phyloP scores from a whole-genome alignment of 495 filamentous ascomycete species.

The Rhypophila decipiens region DNA sequence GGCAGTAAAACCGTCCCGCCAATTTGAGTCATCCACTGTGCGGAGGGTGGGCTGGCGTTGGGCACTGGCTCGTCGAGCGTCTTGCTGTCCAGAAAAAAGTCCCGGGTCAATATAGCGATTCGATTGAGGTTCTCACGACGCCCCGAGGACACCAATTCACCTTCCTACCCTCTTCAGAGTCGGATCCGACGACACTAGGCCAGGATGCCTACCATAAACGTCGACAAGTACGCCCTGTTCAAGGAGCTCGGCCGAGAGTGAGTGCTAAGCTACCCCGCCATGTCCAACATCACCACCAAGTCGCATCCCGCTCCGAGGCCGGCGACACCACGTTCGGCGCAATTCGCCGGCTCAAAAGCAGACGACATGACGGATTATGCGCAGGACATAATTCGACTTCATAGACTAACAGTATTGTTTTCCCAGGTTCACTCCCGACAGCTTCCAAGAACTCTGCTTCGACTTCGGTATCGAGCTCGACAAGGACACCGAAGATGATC shows the following conservation, averaged over 20 bases:
- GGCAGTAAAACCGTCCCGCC: constrained; percentile 23
- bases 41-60: constrained; percentile 3
- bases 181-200: background rate
- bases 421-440: constrained; percentile 75
- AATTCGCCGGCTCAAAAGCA: too few species aligned
- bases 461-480: constrained; percentile 98
- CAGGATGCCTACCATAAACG: constrained; percentile 82
- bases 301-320: background rate
- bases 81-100: too few species aligned
- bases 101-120: constrained; percentile 6
- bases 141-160: constrained; percentile 9
- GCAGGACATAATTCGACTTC: background rate
- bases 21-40: constrained; percentile 25
- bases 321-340: too few species aligned
- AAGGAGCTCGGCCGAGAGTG: constrained; percentile 85
- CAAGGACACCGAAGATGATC: constrained; percentile 76
- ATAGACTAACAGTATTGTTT: constrained; percentile 2
- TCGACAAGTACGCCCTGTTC: constrained; percentile 93
- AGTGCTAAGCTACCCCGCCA: constrained; percentile 29
- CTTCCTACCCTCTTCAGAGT: constrained; percentile 1
- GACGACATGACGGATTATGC: background rate
- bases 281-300: constrained; percentile 1
- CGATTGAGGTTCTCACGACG: constrained; percentile 5
- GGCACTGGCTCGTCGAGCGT: constrained; percentile 17
- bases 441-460: constrained; percentile 97